phyloP scores from a whole-genome alignment of 2,329 filamentous ascomycete species.

The Xylaria sp. region DNA sequence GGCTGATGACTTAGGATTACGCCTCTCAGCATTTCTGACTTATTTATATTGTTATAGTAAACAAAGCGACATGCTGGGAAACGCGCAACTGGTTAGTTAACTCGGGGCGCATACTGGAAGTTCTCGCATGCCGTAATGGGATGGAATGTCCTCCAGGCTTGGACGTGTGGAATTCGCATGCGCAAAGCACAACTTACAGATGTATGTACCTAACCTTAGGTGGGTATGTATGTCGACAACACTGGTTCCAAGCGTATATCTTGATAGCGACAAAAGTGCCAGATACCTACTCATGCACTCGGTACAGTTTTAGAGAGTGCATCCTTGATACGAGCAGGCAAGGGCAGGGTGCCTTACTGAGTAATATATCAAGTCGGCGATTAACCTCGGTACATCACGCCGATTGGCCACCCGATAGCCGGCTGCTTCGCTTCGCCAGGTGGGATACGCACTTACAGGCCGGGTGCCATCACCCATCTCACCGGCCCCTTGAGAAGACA shows the following conservation, averaged over 20 bases:
- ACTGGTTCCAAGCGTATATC: not conserved
- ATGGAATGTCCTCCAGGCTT: not conserved
- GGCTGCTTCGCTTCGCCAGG: not conserved
- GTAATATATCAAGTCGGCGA: conserved; percentile 27
- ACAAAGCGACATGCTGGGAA: not conserved
- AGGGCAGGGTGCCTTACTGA: conserved; percentile 9
- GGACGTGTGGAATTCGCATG: not conserved
- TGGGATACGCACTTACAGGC: not conserved
- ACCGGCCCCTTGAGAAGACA: not conserved
- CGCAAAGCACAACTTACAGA: not conserved
- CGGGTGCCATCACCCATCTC: conserved; percentile 1
- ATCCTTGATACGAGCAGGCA: conserved; percentile 4
- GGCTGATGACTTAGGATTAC: not conserved
- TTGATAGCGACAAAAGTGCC: not conserved
- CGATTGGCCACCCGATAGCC: conserved; percentile 14
- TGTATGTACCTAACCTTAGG: not conserved
- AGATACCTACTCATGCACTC: conserved; percentile 11
- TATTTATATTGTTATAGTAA: not conserved
- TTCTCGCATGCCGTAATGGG: not conserved
- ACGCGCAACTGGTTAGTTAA: not conserved
- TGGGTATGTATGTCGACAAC: not conserved
- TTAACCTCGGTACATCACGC: conserved; percentile 17
- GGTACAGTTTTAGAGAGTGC: not conserved
- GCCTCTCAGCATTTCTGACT: not conserved
- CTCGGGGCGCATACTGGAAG: not conserved